Evolutionary conservation across 148 eudicot genomes (phyloP), one percentile per base, ranked within the genome.

Genomic region (Persicaria tinctoria): DNA sequence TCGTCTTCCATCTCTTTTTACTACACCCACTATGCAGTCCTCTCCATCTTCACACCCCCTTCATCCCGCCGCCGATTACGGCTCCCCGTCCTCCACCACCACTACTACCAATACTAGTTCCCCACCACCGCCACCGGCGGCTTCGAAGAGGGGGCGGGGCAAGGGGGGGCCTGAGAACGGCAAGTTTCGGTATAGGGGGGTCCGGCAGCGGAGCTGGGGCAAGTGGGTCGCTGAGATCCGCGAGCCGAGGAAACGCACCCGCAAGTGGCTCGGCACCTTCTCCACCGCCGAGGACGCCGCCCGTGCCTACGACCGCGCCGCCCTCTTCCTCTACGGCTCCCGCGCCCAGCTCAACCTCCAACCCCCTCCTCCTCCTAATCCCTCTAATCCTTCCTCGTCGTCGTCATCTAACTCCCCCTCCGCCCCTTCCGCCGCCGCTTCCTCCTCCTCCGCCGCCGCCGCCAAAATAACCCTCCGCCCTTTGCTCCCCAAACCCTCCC

Each of bases 171-270:
- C 97, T 0, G 97, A 91, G 68, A 91, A 89, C 77, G 77, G 46
- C 50, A 91, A 88, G 79, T 89, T 89, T 80, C 87, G 87, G 10
- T 93, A 89, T 79, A 75, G 98, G 7, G 98, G 98, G 0, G 98
- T 93, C 9, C 78, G 98, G 2, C 98, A 93, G 54, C 90, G 98
- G 1, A 91, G 97, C 83, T 91, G 98, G 98, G 98, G 98, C 2
- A 93, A 93, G 44, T 93, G 98, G 98, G 98, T 93, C 0, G 98
- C 97, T 1, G 98, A 93, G 86, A 93, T 93, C 84, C 89, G 98
- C 0, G 98, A 93, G 86, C 98, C 98, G 0, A 80, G 97, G 0
- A 87, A 85, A 14, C 88, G 98, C 0, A 84, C 91, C 0, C 89
- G 98, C 4, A 86, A 92, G 14, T 93, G 98, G 97, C 87, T 93